Evolutionary conservation across 1,284 basidiomycete genomes (phyloP).

Genomic region (Thecaphora frezii): DNA sequence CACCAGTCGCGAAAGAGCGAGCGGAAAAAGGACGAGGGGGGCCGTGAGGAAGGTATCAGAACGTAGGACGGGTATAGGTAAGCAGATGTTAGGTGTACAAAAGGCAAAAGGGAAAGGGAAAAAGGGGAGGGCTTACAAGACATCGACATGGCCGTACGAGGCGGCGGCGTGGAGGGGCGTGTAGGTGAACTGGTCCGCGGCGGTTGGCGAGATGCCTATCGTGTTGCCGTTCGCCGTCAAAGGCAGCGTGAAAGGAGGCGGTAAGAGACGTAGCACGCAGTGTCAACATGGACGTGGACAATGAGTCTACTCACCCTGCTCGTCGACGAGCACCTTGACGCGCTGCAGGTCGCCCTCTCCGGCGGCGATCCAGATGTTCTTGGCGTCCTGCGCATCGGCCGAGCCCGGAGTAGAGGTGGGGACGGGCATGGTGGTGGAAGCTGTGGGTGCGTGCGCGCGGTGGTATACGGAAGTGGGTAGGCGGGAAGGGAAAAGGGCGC

Average conservation of each 20-base stretch:
- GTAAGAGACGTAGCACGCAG: too few relatives aligned
- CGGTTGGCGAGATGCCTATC: conserved; percentile 32
- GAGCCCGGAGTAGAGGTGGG: conserved; percentile 11
- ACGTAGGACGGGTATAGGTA: too few relatives aligned
- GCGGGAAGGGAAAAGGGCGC: conserved; percentile 5
- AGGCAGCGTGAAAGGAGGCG: neutral
- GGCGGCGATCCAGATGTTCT: conserved; percentile 57
- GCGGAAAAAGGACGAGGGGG: too few relatives aligned
- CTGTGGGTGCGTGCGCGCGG: neutral
- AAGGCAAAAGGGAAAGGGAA: neutral
- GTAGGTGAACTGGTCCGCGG: conserved; percentile 47
- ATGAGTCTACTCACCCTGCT: conserved; percentile 13
- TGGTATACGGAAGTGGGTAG: neutral
- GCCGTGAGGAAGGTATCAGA: too few relatives aligned
- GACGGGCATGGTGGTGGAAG: conserved; percentile 23
- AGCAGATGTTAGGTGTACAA: too few relatives aligned
- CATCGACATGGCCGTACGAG: conserved; percentile 48
- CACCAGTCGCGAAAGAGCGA: too few relatives aligned
- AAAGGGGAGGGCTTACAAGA: conserved; percentile 20
- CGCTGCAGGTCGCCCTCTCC: conserved; percentile 52
- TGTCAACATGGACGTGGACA: neutral
- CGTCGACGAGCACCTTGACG: conserved; percentile 46
- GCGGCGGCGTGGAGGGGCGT: conserved; percentile 57
- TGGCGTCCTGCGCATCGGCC: conserved; percentile 5
- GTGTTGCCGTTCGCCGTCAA: too few relatives aligned